phyloP scores from a whole-genome alignment of 805 yeast species.

The Candida silvatica region DNA sequence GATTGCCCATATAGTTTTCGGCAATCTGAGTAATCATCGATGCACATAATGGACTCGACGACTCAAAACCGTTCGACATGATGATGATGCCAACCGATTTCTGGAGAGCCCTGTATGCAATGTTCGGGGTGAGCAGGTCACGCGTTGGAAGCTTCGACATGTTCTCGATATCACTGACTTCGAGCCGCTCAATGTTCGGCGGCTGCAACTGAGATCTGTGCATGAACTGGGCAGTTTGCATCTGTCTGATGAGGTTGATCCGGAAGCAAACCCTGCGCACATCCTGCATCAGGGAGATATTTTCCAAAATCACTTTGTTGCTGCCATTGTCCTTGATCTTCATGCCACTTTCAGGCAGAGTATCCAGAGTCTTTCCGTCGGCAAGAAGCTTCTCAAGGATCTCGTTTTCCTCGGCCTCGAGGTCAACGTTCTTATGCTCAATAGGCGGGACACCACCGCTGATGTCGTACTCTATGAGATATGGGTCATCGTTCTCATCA shows the following conservation, averaged over 20 bases:
- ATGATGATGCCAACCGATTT: constrained; percentile 68
- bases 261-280: constrained; percentile 83
- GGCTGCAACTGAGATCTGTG: constrained; percentile 68
- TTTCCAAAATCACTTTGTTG: constrained; percentile 49
- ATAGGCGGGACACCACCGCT: constrained; percentile 72
- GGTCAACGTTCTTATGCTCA: constrained; percentile 38
- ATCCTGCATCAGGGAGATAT: constrained; percentile 76
- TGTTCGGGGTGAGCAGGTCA: constrained; percentile 47
- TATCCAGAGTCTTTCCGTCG: constrained; percentile 23
- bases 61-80: constrained; percentile 90
- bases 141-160: constrained; percentile 67
- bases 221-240: constrained; percentile 75
- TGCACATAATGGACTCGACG: constrained; percentile 68
- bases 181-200: constrained; percentile 54
- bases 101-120: constrained; percentile 59
- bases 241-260: constrained; percentile 77
- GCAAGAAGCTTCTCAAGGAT: constrained; percentile 29
- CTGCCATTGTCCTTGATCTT: constrained; percentile 45
- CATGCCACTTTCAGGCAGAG: constrained; percentile 30
- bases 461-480: constrained; percentile 76
- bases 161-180: constrained; percentile 69
- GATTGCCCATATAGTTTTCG: constrained; percentile 66
- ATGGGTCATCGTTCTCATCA: constrained; percentile 52
- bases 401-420: constrained; percentile 36
- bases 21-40: constrained; percentile 78